These are phyloP conservation scores for Colletotrichum sp. DNA, from an alignment of 2,329 filamentous ascomycete genomes.

Conservation along the genomic window DNA sequence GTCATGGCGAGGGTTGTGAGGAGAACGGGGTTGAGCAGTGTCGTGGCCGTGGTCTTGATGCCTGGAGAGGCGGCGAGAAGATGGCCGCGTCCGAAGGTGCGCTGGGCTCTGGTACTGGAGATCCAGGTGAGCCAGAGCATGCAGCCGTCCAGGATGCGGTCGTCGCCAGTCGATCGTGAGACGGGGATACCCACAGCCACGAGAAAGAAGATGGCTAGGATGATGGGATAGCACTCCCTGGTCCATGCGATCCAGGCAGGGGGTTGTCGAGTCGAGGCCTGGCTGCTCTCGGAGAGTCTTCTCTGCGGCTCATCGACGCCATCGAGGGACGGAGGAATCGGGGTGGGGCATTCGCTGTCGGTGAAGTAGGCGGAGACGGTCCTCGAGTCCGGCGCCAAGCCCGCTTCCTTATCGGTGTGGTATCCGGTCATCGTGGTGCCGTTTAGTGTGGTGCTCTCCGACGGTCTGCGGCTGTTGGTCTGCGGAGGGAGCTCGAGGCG, in stretches of 20 bases:
- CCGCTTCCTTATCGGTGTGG: conserved; percentile 19
- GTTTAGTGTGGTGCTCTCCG: conserved; percentile 8
- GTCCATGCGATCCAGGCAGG: background rate
- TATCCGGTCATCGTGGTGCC: conserved; percentile 3
- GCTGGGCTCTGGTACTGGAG: conserved; percentile 42
- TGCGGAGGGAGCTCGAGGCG: background rate
- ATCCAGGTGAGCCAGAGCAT: conserved; percentile 57
- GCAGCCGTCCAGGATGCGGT: conserved; percentile 49
- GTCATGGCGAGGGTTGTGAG: conserved; percentile 50
- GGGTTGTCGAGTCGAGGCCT: background rate
- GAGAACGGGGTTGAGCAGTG: conserved; percentile 53
- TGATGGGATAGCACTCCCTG: conserved; percentile 29
- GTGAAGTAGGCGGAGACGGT: conserved; percentile 15
- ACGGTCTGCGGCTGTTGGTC: background rate
- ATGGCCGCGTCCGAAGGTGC: conserved; percentile 31
- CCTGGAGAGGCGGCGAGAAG: background rate
- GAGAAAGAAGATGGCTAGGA: conserved; percentile 35
- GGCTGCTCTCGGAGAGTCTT: background rate
- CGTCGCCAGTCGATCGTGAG: conserved; percentile 33
- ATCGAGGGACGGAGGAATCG: background rate
- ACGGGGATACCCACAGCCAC: conserved; percentile 47
- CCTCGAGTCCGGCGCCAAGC: background rate
- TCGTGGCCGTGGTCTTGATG: conserved; percentile 28
- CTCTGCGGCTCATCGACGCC: background rate
- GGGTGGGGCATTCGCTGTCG: conserved; percentile 7